phyloP scores from a whole-genome alignment of 345 rosid genomes.

The Eucalyptus cladocalyx region DNA sequence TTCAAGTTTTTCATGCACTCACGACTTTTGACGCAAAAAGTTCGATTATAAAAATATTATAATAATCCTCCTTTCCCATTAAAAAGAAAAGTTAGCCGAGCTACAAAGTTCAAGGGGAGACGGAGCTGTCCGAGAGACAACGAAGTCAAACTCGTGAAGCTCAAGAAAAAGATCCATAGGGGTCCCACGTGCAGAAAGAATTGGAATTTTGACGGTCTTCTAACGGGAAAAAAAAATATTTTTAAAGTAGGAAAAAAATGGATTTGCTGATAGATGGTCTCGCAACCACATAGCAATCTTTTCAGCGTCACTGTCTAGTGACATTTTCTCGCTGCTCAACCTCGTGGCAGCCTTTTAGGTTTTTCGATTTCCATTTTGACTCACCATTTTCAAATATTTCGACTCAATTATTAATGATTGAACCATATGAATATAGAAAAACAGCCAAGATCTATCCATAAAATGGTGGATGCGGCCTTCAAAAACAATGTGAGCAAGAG shows the following conservation, averaged over 20 bases:
- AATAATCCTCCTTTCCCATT: neutral
- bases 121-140: neutral
- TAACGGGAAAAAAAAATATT: neutral
- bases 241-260: neutral
- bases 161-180: neutral
- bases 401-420: neutral
- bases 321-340: neutral
- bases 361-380: neutral
- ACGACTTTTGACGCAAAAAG: neutral
- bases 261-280: neutral
- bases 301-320: neutral
- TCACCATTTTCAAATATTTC: neutral
- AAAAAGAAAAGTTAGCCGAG: neutral
- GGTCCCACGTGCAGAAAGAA: neutral
- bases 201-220: neutral
- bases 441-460: neutral
- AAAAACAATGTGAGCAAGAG: neutral
- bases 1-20: neutral
- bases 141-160: conserved; percentile 9
- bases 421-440: neutral
- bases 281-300: neutral
- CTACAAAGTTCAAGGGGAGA: neutral
- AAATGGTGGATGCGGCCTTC: neutral
- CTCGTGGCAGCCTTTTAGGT: neutral
- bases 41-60: neutral